Evolutionary conservation across 2,329 filamentous ascomycete species (phyloP), one percentile per base, ranked within the genome.

Genomic region (Penicillium fuscoglaucum): DNA sequence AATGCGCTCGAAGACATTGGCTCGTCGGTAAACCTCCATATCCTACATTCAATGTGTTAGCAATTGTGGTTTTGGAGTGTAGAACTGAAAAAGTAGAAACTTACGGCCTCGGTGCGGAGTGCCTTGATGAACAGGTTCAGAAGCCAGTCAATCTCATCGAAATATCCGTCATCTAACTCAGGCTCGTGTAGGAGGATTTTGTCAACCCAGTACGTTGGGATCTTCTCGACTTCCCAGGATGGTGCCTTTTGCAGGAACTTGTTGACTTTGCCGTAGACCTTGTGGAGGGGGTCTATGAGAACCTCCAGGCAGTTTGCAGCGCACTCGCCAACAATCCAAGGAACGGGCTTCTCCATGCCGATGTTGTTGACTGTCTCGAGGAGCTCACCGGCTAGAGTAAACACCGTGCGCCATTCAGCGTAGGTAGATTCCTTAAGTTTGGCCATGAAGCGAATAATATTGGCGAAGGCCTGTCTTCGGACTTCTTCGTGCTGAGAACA

Each of bases 191-290:
- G 80, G 8, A 95, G 83, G 26, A 95, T 84, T 69, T 86, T 87
- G 59, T 90, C 85, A 19, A 87, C 76, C 79, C 84, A 87, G 69
- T 85, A 84, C 1, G 80, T 79, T 0, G 83, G 79, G 6, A 87
- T 72, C 46, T 82, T 83, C 29, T 74, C 74, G 12, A 82, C 70
- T 13, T 87, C 82, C 93, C 93, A 98, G 26, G 82, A 75, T 0
- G 93, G 93, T 0, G 87, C 84, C 52, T 87, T 87, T 24, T 90
- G 90, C 37, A 98, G 83, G 72, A 93, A 97, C 6, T 83, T 81
- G 78, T 96, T 96, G 75, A 95, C 79, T 72, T 96, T 96, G 58
- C 87, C 85, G 72, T 96, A 98, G 39, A 97, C 83, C 60, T 85
- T 85, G 70, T 96, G 91, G 17, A 91, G 82, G 0, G 93, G 93